These are phyloP conservation scores for Tetradesmus lagerheimii DNA, from an alignment of 139 green algal genomes.

Conservation along the genomic window DNA sequence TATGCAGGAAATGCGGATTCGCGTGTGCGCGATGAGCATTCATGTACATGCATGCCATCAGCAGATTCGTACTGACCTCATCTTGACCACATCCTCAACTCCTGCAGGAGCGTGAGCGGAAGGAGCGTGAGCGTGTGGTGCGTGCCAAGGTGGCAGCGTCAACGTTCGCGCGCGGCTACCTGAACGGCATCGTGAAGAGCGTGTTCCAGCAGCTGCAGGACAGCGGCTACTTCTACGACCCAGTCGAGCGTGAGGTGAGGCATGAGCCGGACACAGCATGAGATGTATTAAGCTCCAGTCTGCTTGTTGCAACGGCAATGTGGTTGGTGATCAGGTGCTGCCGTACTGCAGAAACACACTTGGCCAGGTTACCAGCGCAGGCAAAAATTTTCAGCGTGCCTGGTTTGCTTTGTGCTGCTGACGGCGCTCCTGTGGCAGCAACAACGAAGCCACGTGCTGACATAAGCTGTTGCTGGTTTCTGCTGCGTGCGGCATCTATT, in stretches of 20 bases:
- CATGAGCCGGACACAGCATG: not conserved
- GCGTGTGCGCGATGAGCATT: too few species aligned
- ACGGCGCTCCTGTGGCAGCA: too few species aligned
- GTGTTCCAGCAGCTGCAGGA: conserved; percentile 78
- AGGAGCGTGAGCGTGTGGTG: conserved; percentile 72
- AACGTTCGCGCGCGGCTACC: conserved; percentile 83
- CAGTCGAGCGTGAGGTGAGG: conserved; percentile 78
- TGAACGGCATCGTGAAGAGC: conserved; percentile 79
- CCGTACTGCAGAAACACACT: too few species aligned
- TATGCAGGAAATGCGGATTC: too few species aligned
- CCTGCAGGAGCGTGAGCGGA: conserved; percentile 75
- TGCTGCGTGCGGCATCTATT: not conserved
- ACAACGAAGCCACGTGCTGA: too few species aligned
- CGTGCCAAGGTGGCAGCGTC: conserved; percentile 77
- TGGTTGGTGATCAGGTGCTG: too few species aligned
- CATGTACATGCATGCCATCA: too few species aligned
- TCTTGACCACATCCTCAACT: not conserved
- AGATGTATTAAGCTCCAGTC: not conserved
- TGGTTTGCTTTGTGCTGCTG: not conserved
- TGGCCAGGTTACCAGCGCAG: too few species aligned
- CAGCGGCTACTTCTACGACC: conserved; percentile 85
- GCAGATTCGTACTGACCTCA: not conserved
- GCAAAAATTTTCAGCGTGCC: too few species aligned
- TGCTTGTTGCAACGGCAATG: not conserved
- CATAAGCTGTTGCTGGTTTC: not conserved